Evolutionary conservation across 768 basidiomycete species (phyloP).

Genomic region (Exsudoporus frostii): DNA sequence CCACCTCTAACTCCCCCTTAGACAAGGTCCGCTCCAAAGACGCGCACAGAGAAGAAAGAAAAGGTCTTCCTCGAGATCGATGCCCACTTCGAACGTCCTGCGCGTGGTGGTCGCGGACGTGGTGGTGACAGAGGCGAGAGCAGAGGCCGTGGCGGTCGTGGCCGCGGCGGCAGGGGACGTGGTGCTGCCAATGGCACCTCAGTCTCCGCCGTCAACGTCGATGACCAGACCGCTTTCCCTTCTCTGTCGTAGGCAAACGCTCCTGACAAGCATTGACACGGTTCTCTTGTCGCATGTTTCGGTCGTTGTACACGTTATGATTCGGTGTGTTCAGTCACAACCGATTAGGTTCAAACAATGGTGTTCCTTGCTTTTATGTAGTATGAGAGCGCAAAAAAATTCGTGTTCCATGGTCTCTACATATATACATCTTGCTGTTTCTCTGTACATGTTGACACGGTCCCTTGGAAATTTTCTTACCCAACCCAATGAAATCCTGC

Average conservation of each 20-base stretch:
- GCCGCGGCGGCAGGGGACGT: constrained; percentile 42
- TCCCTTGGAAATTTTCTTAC: neutral
- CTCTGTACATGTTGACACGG: constrained; percentile 10
- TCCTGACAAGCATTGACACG: constrained; percentile 3
- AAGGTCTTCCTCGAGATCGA: constrained; percentile 93
- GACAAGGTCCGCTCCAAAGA: constrained; percentile 64
- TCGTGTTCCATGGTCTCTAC: neutral
- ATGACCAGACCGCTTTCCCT: constrained; percentile 86
- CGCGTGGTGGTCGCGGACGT: constrained; percentile 58
- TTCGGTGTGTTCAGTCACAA: constrained; percentile 9
- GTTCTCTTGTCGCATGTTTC: constrained; percentile 1
- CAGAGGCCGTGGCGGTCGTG: constrained; percentile 44
- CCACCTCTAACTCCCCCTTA: constrained; percentile 29
- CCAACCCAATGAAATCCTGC: neutral
- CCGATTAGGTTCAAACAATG: constrained; percentile 9
- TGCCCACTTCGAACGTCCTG: constrained; percentile 79
- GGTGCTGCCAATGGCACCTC: constrained; percentile 40
- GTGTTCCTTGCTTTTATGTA: constrained; percentile 8
- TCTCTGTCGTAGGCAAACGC: constrained; percentile 56
- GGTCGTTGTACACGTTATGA: constrained; percentile 10
- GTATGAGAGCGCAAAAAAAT: constrained; percentile 17
- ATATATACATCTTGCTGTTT: constrained; percentile 10
- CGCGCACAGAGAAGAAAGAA: constrained; percentile 78
- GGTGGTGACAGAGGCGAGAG: constrained; percentile 47
- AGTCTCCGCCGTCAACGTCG: constrained; percentile 57